Base-by-base conservation (phyloP, 2,329 filamentous ascomycete species). In the Colletotrichum echinochloae region DNA sequence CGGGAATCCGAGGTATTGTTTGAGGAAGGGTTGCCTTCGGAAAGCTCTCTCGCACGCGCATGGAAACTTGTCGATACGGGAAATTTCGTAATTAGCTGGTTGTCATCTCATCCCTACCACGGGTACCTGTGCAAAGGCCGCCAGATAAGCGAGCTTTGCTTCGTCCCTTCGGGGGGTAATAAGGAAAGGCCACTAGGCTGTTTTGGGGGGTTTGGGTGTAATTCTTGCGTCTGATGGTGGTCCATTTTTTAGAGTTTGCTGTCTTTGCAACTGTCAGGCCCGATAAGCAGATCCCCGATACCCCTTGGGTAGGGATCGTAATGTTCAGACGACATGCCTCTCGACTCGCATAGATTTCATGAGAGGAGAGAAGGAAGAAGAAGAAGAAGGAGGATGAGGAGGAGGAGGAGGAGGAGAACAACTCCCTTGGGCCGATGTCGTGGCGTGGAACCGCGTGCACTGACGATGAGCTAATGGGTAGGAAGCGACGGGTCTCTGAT, bases 11-110 rank as follows among this genome's bases (percentile, higher is more conserved):
- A 30, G 20, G 52, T 30, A 33, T 33, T 33, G 2, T 33, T 33
- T n/a, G n/a, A n/a, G n/a, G n/a, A n/a, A n/a, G n/a, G n/a, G 30
- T 33, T 33, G 5, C 30, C 30, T 14, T n/a, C 41, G 41, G 33
- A n/a, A 33, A 33, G 37, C 46, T 55, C 23, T 23, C 7, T 41
- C 26, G 41, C 39, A 41, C 28, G 26, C 26, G 60, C 16, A 39
- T 30, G 30, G 59, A 61, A 56, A 67, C 63, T 52, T 70, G 67
- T 61, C 35, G 44, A 57, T 51, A 61, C 67, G 41, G 26, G 35
- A 51, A 60, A 49, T 51, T 60, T 44, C 44, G 14, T 11, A 26
- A 16, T n/a, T n/a, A n/a, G 39, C 20, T 41, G 39, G 18, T 41
- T 60, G 44, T 49, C 59, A 51, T 61, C 59, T 37, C n/a, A 51